Base-by-base conservation (phyloP, 306 rosid genomes). In the Rosa multiflora region DNA sequence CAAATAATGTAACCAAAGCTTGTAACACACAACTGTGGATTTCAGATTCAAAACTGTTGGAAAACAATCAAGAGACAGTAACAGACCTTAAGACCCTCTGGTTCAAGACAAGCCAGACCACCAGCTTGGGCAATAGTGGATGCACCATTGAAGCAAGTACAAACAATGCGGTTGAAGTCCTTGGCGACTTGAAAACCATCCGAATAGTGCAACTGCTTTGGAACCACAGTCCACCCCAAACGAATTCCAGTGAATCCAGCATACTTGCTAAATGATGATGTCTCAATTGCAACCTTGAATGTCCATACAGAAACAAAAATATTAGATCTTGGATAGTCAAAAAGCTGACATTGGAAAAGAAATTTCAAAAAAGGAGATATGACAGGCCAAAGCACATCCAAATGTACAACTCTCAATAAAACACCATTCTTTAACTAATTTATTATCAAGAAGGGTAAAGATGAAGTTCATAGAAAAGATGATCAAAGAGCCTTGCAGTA, bases 221-320 rank as follows among this genome's bases (percentile, higher is more conserved):
- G 98, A 81, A 96, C 74, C 47, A 91, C 99, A 18, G 99, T 90
- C 99, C 99, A 96, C 55, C 99, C 98, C 80, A 96, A 75, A 66
- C 99, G 96, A 75, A 96, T 97, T 44, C 97, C 98, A 32, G 98
- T 95, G 86, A 95, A 95, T 53, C 98, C 99, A 15, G 99, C 99
- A 79, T 90, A 93, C 87, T 95, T 95, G 81, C 98, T 93, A 75
- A 91, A 93, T 39, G 99, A 95, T 78, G 99, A 83, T 73, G 94
- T 93, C 92, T 95, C 99, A 76, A 95, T 84, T 37, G 97, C 98
- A 75, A 95, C 99, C 99, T 95, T 88, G 74, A 85, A 79, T 84
- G 70, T 15, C 67, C 77, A 74, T 29, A 32, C 12, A 58, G 44
- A 40, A 42, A 46, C 37, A 29, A 15, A 21, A 3, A 70, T 75